Conservation (phyloP, 768 basidiomycete species). For the Paxillus ammoniavirescens region DNA sequence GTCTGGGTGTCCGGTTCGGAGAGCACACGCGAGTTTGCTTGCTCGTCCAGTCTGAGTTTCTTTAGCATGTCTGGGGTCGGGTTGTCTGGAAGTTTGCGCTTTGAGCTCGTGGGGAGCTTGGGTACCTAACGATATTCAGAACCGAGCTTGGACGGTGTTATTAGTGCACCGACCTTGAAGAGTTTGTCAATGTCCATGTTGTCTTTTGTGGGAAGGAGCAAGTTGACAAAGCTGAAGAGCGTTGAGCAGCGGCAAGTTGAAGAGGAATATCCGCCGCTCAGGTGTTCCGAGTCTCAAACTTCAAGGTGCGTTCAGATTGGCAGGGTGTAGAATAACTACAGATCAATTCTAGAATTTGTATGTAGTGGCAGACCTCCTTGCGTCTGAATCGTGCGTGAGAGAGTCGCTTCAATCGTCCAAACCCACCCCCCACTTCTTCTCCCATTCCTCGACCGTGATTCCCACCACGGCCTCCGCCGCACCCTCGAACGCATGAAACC, state of each 20-base stretch:
- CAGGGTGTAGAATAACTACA: too few relatives aligned
- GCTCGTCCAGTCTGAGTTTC: constrained; percentile 61
- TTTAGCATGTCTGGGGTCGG: constrained; percentile 83
- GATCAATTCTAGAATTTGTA: too few relatives aligned
- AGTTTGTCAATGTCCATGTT: constrained; percentile 50
- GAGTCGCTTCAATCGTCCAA: background rate
- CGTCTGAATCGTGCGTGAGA: too few relatives aligned
- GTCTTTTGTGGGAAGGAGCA: background rate
- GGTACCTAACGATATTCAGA: constrained; percentile 46
- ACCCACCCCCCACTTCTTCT: constrained; percentile 9
- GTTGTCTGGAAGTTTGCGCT: constrained; percentile 73
- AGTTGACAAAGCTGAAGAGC: background rate
- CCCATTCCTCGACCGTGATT: constrained; percentile 45
- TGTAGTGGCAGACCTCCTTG: too few relatives aligned
- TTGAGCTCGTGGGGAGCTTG: constrained; percentile 62
- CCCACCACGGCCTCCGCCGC: constrained; percentile 52
- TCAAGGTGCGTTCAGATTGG: too few relatives aligned
- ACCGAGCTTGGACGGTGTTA: background rate
- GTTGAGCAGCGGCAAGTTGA: too few relatives aligned
- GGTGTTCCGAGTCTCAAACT: too few relatives aligned
- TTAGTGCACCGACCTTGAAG: constrained; percentile 39
- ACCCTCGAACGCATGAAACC: constrained; percentile 57
- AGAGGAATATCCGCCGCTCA: too few relatives aligned
- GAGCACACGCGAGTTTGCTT: constrained; percentile 2
- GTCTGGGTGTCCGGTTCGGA: constrained; percentile 10